A percentile compares a stretch with the other conserved stretches of the same genome.
Evolutionary conservation across 768 basidiomycete genomes (phyloP).

Genomic region (Amanita rimosa): DNA sequence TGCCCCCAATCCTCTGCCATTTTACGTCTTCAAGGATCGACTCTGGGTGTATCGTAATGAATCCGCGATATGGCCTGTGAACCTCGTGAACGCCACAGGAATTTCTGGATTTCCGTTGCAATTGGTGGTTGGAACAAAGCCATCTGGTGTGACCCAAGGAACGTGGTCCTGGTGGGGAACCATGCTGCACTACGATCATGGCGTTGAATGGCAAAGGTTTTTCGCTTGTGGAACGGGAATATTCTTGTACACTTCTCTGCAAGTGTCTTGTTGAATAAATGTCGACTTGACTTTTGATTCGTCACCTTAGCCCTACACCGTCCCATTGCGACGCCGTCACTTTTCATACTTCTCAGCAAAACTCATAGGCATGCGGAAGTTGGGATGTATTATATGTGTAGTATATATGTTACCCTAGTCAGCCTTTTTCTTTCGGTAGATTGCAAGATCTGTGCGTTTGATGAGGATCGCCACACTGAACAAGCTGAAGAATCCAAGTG

Average conservation of each 20-base stretch:
- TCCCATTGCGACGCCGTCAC: conserved; percentile 23
- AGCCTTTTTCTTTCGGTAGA: conserved; percentile 30
- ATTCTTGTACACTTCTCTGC: conserved; percentile 38
- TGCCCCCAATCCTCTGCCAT: conserved; percentile 28
- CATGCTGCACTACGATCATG: conserved; percentile 40
- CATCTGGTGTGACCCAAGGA: conserved; percentile 28
- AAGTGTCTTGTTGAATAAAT: conserved; percentile 12
- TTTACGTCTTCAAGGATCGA: conserved; percentile 40
- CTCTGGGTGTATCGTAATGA: conserved; percentile 47
- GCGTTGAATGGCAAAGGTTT: conserved; percentile 29
- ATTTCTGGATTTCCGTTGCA: conserved; percentile 34
- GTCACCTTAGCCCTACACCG: conserved; percentile 20
- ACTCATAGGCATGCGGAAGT: not conserved
- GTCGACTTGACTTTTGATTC: not conserved
- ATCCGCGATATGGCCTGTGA: conserved; percentile 42
- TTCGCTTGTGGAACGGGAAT: conserved; percentile 32
- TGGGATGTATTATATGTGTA: not conserved
- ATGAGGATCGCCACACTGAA: conserved; percentile 41
- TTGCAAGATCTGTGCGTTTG: conserved; percentile 35
- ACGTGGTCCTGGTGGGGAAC: conserved; percentile 47
- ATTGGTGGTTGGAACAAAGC: conserved; percentile 28
- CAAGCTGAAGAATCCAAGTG: conserved; percentile 53
- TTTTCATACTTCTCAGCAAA: conserved; percentile 22
- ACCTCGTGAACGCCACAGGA: conserved; percentile 38
- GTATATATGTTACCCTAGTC: conserved; percentile 13